Percentiles rank a stretch among this genome's conserved stretches.
Conservation (phyloP, 2,329 filamentous ascomycete species). For the Aspergillus tanneri region DNA sequence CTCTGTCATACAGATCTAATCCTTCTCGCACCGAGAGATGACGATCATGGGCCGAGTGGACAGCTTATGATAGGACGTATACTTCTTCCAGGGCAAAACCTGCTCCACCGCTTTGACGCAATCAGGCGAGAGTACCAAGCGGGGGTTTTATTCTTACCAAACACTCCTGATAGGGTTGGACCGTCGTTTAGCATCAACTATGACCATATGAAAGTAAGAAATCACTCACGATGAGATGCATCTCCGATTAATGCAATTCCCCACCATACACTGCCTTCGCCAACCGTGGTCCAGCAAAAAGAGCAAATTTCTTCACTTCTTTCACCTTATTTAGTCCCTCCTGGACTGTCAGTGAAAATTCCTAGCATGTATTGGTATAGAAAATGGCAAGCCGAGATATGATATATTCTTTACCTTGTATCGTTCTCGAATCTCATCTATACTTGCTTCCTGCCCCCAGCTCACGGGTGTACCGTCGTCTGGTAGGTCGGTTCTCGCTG, state of each 20-base stretch:
- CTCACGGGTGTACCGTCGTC: slow-evolving; percentile 8
- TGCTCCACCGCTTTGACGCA: slow-evolving; percentile 9
- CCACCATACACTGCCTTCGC: slow-evolving; percentile 4
- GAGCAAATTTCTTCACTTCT: slow-evolving; percentile 13
- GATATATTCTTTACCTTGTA: slow-evolving; percentile 7
- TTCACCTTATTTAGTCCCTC: slow-evolving; percentile 8
- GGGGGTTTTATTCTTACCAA: slow-evolving; percentile 2
- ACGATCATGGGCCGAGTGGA: slow-evolving; percentile 7
- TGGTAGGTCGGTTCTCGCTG: slow-evolving; percentile 4
- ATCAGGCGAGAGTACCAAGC: neutral
- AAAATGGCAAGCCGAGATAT: no score
- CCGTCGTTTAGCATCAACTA: neutral
- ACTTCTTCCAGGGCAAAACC: slow-evolving; percentile 17
- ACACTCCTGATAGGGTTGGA: slow-evolving; percentile 14
- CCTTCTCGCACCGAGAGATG: neutral
- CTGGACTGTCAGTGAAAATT: slow-evolving; percentile 9
- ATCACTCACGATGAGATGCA: slow-evolving; percentile 15
- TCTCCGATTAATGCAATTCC: slow-evolving; percentile 15
- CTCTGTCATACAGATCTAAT: slow-evolving; percentile 6
- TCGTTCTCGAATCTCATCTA: slow-evolving; percentile 9
- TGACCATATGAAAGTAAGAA: fast-evolving
- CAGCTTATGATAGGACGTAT: slow-evolving; percentile 12
- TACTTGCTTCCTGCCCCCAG: slow-evolving; percentile 14
- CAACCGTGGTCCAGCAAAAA: slow-evolving; percentile 12
- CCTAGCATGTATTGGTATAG: neutral